Conservation (phyloP, 2,329 filamentous ascomycete species). For the Alternaria angustiovoidea region DNA sequence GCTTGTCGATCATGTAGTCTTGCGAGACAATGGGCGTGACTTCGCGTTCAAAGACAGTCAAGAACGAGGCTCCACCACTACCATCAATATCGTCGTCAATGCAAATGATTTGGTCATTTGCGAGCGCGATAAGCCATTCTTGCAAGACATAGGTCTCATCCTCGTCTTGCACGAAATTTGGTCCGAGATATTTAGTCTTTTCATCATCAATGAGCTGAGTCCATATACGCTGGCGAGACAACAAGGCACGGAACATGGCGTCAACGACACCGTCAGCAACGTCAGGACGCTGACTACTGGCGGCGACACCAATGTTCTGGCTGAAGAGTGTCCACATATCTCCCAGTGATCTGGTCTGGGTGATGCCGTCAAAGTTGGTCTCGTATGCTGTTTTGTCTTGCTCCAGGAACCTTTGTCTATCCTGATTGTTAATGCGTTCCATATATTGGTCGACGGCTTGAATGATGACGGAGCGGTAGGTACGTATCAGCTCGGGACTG, state of each 20-base stretch:
- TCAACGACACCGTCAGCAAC: slow-evolving; percentile 96
- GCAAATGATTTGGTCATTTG: slow-evolving; percentile 98
- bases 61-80: slow-evolving; percentile 76
- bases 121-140: slow-evolving; percentile 95
- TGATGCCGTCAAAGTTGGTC: slow-evolving; percentile 78
- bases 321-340: slow-evolving; percentile 98
- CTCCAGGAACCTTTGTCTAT: slow-evolving; percentile 81
- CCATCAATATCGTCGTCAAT: slow-evolving; percentile 77
- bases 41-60: slow-evolving; percentile 84
- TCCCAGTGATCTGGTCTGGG: slow-evolving; percentile 88
- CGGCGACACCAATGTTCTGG: slow-evolving; percentile 87
- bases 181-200: slow-evolving; percentile 71
- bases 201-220: slow-evolving; percentile 89
- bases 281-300: slow-evolving; percentile 83
- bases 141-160: slow-evolving; percentile 77
- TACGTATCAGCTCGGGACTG: slow-evolving; percentile 87
- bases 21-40: slow-evolving; percentile 82
- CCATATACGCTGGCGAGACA: slow-evolving; percentile 83
- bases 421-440: slow-evolving; percentile 85
- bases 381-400: slow-evolving; percentile 83
- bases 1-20: slow-evolving; percentile 73
- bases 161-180: slow-evolving; percentile 65
- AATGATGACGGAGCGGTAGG: slow-evolving; percentile 95
- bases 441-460: slow-evolving; percentile 98
- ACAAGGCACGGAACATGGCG: slow-evolving; percentile 90